These are phyloP conservation scores for Penicillium bovifimosum DNA, from an alignment of 495 filamentous ascomycete species.

Conservation along the genomic window DNA sequence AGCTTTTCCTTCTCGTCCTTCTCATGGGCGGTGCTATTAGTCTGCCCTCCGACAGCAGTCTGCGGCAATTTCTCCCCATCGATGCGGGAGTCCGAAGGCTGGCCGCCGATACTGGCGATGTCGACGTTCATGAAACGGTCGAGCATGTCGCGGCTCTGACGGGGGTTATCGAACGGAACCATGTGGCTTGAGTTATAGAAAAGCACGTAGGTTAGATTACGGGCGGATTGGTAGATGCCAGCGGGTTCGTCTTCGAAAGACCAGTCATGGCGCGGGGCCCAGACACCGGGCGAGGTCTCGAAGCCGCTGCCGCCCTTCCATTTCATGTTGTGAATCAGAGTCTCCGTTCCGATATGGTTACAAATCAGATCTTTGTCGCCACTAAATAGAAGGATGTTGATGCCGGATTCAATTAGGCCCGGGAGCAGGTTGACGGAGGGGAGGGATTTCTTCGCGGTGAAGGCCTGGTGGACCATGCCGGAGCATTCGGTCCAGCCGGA, in stretches of 20 bases:
- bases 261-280: slow-evolving; percentile 90
- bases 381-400: slow-evolving; percentile 82
- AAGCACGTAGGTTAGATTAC: slow-evolving; percentile 90
- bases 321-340: slow-evolving; percentile 81
- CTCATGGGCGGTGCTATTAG: slow-evolving; percentile 69
- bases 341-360: slow-evolving; percentile 93
- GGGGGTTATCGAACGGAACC: slow-evolving; percentile 91
- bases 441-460: slow-evolving; percentile 60
- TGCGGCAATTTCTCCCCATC: slow-evolving; percentile 82
- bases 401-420: slow-evolving; percentile 59
- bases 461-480: slow-evolving; percentile 64
- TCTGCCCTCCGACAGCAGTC: slow-evolving; percentile 81
- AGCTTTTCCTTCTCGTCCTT: slow-evolving; percentile 70
- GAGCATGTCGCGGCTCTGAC: slow-evolving; percentile 89
- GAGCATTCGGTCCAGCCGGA: slow-evolving; percentile 91
- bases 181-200: slow-evolving; percentile 97
- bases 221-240: slow-evolving; percentile 87
- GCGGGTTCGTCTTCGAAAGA: slow-evolving; percentile 87
- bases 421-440: slow-evolving; percentile 75
- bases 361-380: slow-evolving; percentile 93
- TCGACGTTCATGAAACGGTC: slow-evolving; percentile 94
- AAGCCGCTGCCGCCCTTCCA: slow-evolving; percentile 91
- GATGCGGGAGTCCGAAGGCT: slow-evolving; percentile 76
- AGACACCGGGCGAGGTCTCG: slow-evolving; percentile 80
- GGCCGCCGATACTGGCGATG: slow-evolving; percentile 83